Base-by-base conservation (phyloP, 257 asterid genomes). In the Ilex asprella region DNA sequence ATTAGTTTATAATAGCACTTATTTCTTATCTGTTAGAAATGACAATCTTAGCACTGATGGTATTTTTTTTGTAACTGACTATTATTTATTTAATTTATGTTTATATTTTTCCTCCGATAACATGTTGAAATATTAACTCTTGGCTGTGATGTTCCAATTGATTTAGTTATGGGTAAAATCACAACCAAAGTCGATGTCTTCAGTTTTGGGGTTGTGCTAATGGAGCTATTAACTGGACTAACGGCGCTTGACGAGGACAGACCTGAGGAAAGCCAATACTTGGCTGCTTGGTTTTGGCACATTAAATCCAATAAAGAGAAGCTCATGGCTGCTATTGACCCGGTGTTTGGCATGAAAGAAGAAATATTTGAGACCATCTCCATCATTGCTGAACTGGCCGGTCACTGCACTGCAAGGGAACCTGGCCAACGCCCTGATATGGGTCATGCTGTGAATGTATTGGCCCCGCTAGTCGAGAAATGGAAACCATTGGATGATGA, bases 131-230 rank as follows among this genome's bases (percentile, higher is more conserved):
- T 14, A 46, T 2, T 11, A 46, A 46, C 52, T 46, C 4, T 46
- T 14, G 52, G 10, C 13, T 46, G 52, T 11, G 52, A 46, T 12
- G 3, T 46, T 10, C 3, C 41, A 30, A 11, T 29, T 65, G 59
- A 31, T 68, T 27, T 88, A 91, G 97, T 88, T 21, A 91, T 75
- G 47, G 96, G 98, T 16, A 91, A 86, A 72, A 85, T 91, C 84
- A 91, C 98, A 13, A 91, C 98, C n/a, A 88, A 87, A 69, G 75
- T 78, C 4, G 98, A 91, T 55, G 95, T 91, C 10, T 91, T 87
- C 78, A 91, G 98, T 55, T 91, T 85, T 13, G 96, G 97, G 0
- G 98, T 91, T 27, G 95, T 91, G 58, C 74, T 91, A 44, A 82
- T 91, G 98, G 98, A 91, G 85, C 78, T 91, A 15, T n/a, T 91